Conservation (phyloP, 306 rosid genomes). For the Acacia confusa region DNA sequence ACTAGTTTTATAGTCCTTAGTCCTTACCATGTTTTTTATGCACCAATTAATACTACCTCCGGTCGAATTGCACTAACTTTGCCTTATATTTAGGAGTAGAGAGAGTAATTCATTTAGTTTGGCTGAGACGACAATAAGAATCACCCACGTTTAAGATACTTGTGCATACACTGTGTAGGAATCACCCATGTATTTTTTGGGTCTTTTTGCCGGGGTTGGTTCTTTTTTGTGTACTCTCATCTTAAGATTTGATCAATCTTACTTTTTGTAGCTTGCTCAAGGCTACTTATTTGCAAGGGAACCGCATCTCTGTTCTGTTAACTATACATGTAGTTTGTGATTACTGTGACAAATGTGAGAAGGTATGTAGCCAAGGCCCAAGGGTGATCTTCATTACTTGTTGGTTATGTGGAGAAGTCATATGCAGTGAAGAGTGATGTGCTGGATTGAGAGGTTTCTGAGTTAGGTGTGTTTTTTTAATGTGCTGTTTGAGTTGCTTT, state of each 20-base stretch:
- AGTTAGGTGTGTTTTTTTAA: background rate
- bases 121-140: background rate
- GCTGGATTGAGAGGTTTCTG: background rate
- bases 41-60: background rate
- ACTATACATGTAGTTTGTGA: background rate
- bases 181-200: background rate
- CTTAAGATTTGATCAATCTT: background rate
- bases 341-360: background rate
- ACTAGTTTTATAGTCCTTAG: background rate
- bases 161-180: slow-evolving; percentile 4
- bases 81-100: no score
- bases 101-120: background rate
- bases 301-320: background rate
- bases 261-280: background rate
- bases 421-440: background rate
- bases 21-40: background rate
- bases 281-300: background rate
- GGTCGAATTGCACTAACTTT: no score
- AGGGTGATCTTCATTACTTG: background rate
- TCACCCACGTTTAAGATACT: background rate
- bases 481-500: background rate
- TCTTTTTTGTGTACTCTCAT: background rate
- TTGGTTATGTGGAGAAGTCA: background rate
- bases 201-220: background rate
- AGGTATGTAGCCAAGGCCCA: background rate